Evolutionary conservation across 2,329 filamentous ascomycete genomes (phyloP).

Genomic region (Plenodomus biglobosus): DNA sequence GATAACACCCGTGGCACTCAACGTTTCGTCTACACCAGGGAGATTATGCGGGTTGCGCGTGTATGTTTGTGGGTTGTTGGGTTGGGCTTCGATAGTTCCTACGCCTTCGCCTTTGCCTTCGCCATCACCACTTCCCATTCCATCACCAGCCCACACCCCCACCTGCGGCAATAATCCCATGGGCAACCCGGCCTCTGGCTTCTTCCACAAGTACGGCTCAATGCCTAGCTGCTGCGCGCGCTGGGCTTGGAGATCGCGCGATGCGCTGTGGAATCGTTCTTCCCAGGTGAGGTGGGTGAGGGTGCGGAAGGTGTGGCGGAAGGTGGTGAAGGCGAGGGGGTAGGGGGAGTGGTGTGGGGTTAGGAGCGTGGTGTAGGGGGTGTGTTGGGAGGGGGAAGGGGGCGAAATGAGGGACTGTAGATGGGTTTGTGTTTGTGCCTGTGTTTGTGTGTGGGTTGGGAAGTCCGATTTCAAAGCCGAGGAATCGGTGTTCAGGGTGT

Average conservation of each 20-base stretch:
- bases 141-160: slow-evolving; percentile 1
- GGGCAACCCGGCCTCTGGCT: slow-evolving; percentile 18
- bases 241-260: slow-evolving; percentile 20
- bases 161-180: slow-evolving; percentile 14
- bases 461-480: no score
- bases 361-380: slow-evolving; percentile 28
- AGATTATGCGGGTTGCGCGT: slow-evolving; percentile 9
- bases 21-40: slow-evolving; percentile 10
- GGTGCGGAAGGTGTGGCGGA: slow-evolving; percentile 46
- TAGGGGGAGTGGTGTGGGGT: slow-evolving; percentile 35
- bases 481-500: no score
- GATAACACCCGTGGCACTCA: slow-evolving; percentile 4
- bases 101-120: background rate
- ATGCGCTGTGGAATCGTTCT: slow-evolving; percentile 37
- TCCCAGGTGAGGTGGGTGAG: slow-evolving; percentile 47
- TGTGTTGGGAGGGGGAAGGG: background rate
- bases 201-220: slow-evolving; percentile 35
- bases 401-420: background rate
- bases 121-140: background rate
- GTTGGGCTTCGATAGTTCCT: no score
- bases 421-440: no score
- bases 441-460: background rate
- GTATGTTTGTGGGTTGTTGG: no score
- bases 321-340: slow-evolving; percentile 38
- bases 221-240: slow-evolving; percentile 14